A percentile compares a stretch with the other conserved stretches of the same genome.
These are phyloP conservation scores for Stentor roeselii DNA, from an alignment of 73 alveolate species.

Conservation along the genomic window DNA sequence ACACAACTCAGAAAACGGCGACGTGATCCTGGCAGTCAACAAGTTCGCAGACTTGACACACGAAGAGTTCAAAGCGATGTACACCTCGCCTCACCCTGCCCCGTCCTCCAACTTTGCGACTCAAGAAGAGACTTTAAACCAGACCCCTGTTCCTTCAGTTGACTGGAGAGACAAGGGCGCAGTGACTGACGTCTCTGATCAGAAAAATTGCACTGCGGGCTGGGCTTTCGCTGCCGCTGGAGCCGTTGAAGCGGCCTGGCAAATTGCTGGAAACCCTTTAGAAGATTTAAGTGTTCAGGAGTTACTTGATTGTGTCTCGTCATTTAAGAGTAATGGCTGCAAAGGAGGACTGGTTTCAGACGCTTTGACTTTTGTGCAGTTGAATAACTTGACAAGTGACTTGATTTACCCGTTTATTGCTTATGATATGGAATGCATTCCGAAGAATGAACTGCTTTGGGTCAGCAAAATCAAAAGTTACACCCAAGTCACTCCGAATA, in stretches of 20 bases:
- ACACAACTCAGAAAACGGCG: conserved; percentile 35
- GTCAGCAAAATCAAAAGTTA: background rate
- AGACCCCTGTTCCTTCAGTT: conserved; percentile 39
- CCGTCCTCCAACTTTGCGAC: conserved; percentile 22
- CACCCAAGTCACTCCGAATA: background rate
- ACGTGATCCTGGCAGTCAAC: conserved; percentile 46
- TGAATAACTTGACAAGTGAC: conserved; percentile 22
- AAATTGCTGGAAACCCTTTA: conserved; percentile 33
- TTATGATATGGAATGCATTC: conserved; percentile 30
- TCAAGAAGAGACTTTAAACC: conserved; percentile 27
- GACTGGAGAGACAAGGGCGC: conserved; percentile 73
- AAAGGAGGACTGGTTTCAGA: conserved; percentile 37
- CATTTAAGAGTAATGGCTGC: conserved; percentile 37
- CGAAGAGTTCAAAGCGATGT: conserved; percentile 42
- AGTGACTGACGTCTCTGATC: conserved; percentile 63
- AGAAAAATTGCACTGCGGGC: conserved; percentile 84
- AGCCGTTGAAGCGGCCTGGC: conserved; percentile 38
- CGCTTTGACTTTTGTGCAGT: conserved; percentile 31
- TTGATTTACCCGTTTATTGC: conserved; percentile 45
- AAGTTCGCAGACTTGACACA: conserved; percentile 58
- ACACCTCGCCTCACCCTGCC: conserved; percentile 7
- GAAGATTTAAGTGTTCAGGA: conserved; percentile 48
- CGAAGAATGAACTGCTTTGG: background rate
- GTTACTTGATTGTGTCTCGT: conserved; percentile 58
- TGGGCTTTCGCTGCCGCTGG: conserved; percentile 85